A percentile compares a stretch with the other conserved stretches of the same genome.
Conservation (phyloP, 2,329 filamentous ascomycete species). For the Nemania sp. region DNA sequence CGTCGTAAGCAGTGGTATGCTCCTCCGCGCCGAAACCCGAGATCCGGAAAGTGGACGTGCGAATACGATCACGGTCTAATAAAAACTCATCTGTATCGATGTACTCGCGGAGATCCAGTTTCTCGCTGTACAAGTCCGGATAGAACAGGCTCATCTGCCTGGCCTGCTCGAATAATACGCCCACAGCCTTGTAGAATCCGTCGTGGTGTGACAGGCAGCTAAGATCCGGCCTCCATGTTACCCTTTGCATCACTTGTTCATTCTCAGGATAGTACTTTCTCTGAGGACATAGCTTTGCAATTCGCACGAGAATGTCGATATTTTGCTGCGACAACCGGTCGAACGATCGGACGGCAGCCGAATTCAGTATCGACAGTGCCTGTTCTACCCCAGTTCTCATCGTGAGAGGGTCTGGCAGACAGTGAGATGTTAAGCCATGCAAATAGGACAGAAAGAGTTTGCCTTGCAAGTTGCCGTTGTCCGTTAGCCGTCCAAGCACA, state of each 20-base stretch:
- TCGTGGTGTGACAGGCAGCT: conserved; percentile 51
- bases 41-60: conserved; percentile 12
- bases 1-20: conserved; percentile 10
- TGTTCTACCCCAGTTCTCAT: conserved; percentile 58
- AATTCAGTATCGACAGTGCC: conserved; percentile 53
- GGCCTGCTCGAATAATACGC: conserved; percentile 3
- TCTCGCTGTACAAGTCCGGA: neutral
- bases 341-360: conserved; percentile 55
- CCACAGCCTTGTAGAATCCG: conserved; percentile 40
- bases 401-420: conserved; percentile 54
- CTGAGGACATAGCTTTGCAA: conserved; percentile 49
- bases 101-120: neutral
- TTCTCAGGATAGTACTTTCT: conserved; percentile 51
- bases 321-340: conserved; percentile 44
- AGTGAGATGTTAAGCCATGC: conserved; percentile 59
- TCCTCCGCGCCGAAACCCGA: conserved; percentile 19
- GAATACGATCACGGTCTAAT: conserved; percentile 13
- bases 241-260: conserved; percentile 51
- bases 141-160: conserved; percentile 11
- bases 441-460: conserved; percentile 57
- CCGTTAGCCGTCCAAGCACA: conserved; percentile 53
- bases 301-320: conserved; percentile 41
- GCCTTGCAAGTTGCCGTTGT: conserved; percentile 55
- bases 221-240: conserved; percentile 48
- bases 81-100: conserved; percentile 4